Evolutionary conservation across 2,329 filamentous ascomycete genomes (phyloP), one percentile per base, ranked within the genome.

Genomic region (Clonostachys sp.): DNA sequence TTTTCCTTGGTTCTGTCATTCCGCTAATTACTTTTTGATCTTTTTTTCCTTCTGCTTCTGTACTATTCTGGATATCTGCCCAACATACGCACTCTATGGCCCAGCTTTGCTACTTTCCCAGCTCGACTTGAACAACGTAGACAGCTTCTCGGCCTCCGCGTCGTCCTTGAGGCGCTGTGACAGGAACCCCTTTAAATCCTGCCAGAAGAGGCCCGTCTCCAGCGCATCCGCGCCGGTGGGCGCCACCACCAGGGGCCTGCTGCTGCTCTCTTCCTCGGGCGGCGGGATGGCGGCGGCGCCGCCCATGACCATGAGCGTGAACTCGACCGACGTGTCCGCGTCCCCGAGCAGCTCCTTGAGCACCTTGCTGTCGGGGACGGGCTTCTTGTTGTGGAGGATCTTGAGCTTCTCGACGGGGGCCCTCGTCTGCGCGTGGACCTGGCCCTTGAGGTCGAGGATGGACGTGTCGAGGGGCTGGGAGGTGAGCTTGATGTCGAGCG

Each of bases 221-320:
- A 95, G 61, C 17, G 86, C 77, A 30, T 80, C 78, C 34, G 78
- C 79, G 54, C 78, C 82, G n/a, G 73, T 53, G 8, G 58, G 48
- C 42, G 51, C 46, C 5, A 47, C 49, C 13, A 56, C 51, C 5
- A 54, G 53, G 14, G 52, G 44, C 34, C 63, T 71, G 44, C 48
- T 58, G n/a, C 57, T 52, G 54, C 67, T 62, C 49, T 69, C 70
- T 10, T 30, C 24, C 9, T 30, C 24, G 9, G 9, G 24, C 34
- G 68, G 68, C 46, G 67, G 63, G 42, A 71, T 70, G 1, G 70
- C 72, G 36, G 72, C 70, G 12, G 72, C 69, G 18, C 89, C 91
- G 4, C 87, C 88, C 62, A 96, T 82, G 17, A 96, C 77, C 91
- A 97, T 97, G 47, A 96, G 79, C 2, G 83, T 83, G 52, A 97